Evolutionary conservation across 2,329 filamentous ascomycete genomes (phyloP).

Genomic region (Westerdykella aurantiaca): DNA sequence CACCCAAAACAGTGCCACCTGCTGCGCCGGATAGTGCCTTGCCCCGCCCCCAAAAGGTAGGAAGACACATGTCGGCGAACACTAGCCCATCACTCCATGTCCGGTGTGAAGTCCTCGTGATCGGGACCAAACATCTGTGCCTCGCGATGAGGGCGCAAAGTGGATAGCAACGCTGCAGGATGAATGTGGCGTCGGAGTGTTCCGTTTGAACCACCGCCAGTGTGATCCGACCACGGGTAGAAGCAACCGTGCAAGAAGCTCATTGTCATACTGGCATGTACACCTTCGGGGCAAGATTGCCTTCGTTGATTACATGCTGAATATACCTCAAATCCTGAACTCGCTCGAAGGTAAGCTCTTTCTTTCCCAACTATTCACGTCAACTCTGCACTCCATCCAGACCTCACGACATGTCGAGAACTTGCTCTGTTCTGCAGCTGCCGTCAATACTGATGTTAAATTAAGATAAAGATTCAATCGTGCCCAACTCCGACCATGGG

Average conservation of each 20-base stretch:
- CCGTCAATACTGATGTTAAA: too few relatives aligned
- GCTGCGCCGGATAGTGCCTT: constrained; percentile 10
- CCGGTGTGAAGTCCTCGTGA: constrained; percentile 62
- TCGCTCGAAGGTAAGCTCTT: constrained; percentile 34
- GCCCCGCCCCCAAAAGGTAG: constrained; percentile 13
- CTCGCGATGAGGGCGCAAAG: constrained; percentile 73
- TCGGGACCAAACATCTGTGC: constrained; percentile 67
- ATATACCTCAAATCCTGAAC: constrained; percentile 40
- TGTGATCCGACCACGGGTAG: constrained; percentile 3
- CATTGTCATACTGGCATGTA: too few relatives aligned
- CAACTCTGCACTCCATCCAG: constrained; percentile 8
- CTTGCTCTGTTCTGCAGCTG: too few relatives aligned
- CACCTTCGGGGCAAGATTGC: too few relatives aligned
- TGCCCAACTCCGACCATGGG: too few relatives aligned
- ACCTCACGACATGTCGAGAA: constrained; percentile 6
- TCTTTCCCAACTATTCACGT: constrained; percentile 5
- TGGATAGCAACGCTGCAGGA: too few relatives aligned
- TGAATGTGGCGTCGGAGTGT: too few relatives aligned
- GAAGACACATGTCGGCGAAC: constrained; percentile 12
- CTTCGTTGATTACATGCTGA: constrained; percentile 64
- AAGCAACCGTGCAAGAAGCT: too few relatives aligned
- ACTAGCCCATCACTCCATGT: constrained; percentile 69
- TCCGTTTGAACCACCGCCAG: constrained; percentile 4
- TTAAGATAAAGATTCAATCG: too few relatives aligned
- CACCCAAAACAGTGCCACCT: constrained; percentile 9